Base-by-base conservation (phyloP, 164 flowering plant genomes). In the Euptelea pleiosperma region DNA sequence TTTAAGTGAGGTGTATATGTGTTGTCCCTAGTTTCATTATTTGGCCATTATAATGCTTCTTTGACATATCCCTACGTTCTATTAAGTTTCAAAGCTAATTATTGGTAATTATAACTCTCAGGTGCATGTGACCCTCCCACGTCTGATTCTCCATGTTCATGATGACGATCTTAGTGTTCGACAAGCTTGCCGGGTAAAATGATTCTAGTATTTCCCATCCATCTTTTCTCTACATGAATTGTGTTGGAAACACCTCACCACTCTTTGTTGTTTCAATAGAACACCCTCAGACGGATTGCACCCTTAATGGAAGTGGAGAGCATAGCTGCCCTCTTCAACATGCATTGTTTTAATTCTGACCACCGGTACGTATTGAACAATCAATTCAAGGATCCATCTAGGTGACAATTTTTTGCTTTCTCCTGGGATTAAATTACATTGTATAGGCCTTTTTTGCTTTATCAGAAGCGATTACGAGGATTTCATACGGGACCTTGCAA, bases 391-490 rank as follows among this genome's bases (percentile, higher is more conserved):
- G 43, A 22, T 9, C 42, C 4, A 48, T 29, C 28, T 48, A 24
- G 0, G 54, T 30, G 54, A 18, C 39, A 44, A 3, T 26, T 31
- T 58, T n/a, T 16, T 21, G 4, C 33, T 33, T 22, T 10, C 4
- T 57, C 14, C 6, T 16, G 55, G 18, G 50, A 35, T 11, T 30
- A 29, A 45, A 14, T 6, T 55, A 16, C 43, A 0, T 40, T 59
- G 19, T 24, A 36, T 28, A 8, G 18, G 12, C 36, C 19, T 29
- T 39, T 47, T 66, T 52, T 67, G 43, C 53, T 33, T 53, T 82
- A 69, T 55, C 82, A 93, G 99, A 71, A 76, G 83, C 34, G 91
- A 86, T 65, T 93, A 93, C 43, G 95, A 83, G 68, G 87, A 79
- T 72, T 86, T 93, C 52, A 57, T 88, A 18, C 77, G 89, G 62